A percentile compares a stretch with the other conserved stretches of the same genome.
These are phyloP conservation scores for Talaromyces sp. DNA, from an alignment of 2,329 filamentous ascomycete species.

Conservation along the genomic window DNA sequence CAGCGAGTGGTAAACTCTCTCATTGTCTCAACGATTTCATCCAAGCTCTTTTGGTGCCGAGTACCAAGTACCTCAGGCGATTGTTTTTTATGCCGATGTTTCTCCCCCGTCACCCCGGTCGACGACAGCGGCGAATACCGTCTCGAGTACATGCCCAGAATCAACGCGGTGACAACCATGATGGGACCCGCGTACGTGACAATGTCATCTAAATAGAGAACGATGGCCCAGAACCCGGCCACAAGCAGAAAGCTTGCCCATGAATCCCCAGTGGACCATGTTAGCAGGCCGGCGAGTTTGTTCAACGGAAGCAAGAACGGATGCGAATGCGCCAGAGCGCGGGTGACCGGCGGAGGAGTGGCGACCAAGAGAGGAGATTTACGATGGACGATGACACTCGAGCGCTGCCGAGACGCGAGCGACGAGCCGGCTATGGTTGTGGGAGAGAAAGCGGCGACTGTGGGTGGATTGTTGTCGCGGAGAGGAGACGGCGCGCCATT, in stretches of 20 bases:
- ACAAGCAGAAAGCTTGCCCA: constrained; percentile 96
- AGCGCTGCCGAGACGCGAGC: constrained; percentile 68
- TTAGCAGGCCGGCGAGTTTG: constrained; percentile 74
- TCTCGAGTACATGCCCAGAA: constrained; percentile 85
- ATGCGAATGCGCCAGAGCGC: constrained; percentile 91
- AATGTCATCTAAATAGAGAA: constrained; percentile 80
- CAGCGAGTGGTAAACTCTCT: constrained; percentile 86
- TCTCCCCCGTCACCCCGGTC: constrained; percentile 67
- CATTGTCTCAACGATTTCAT: constrained; percentile 91
- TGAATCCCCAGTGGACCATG: constrained; percentile 88
- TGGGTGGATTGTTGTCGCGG: constrained; percentile 55
- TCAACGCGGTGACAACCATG: constrained; percentile 70
- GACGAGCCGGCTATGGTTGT: constrained; percentile 65
- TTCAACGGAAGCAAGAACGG: constrained; percentile 89
- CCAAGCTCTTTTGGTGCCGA: constrained; percentile 85
- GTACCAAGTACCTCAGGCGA: constrained; percentile 59
- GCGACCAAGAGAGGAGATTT: constrained; percentile 90
- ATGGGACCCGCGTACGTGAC: constrained; percentile 77
- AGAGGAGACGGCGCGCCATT: constrained; percentile 28
- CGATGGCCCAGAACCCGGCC: constrained; percentile 74
- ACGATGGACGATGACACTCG: constrained; percentile 91
- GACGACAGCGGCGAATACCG: constrained; percentile 87
- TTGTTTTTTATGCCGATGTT: constrained; percentile 48
- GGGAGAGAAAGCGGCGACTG: constrained; percentile 85
- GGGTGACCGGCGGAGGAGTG: constrained; percentile 89